Evolutionary conservation across 176 grass and related monocot species (phyloP).

Genomic region (Rhynchospora breviuscula): DNA sequence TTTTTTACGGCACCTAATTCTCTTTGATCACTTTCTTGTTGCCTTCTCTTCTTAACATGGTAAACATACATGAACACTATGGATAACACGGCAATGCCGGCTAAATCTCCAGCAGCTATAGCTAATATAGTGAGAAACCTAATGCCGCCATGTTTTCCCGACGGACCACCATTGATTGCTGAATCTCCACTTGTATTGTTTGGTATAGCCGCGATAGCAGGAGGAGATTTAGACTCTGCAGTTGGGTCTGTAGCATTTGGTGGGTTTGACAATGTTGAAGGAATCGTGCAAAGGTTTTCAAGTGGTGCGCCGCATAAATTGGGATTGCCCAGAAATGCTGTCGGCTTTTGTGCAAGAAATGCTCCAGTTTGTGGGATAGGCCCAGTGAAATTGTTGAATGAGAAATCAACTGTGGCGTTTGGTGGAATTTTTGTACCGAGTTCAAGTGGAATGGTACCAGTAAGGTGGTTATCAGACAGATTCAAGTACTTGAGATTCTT

Average conservation of each 20-base stretch:
- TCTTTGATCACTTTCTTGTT: conserved; percentile 29
- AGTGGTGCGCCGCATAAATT: conserved; percentile 65
- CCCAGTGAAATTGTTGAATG: conserved; percentile 83
- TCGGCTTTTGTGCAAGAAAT: conserved; percentile 45
- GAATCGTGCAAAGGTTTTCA: conserved; percentile 42
- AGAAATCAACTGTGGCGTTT: conserved; percentile 66
- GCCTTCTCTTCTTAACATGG: conserved; percentile 49
- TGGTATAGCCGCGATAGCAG: conserved; percentile 81
- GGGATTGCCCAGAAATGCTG: conserved; percentile 65
- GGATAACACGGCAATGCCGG: conserved; percentile 44
- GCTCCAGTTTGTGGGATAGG: conserved; percentile 36
- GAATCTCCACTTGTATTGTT: conserved; percentile 34
- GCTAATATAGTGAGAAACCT: conserved; percentile 43
- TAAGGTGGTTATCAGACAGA: conserved; percentile 63
- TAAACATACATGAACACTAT: conserved; percentile 58
- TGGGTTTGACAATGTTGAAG: conserved; percentile 42
- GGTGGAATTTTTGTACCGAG: conserved; percentile 44
- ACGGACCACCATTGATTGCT: neutral
- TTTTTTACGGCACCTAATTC: neutral
- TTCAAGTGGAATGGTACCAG: conserved; percentile 51
- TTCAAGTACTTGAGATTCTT: conserved; percentile 56
- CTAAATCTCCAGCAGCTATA: conserved; percentile 54
- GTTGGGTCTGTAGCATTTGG: conserved; percentile 23
- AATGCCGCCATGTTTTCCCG: conserved; percentile 25
- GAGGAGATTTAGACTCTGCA: conserved; percentile 40